These are phyloP conservation scores for Pyrenophora graminea DNA, from an alignment of 2,329 filamentous ascomycete genomes.

Conservation along the genomic window DNA sequence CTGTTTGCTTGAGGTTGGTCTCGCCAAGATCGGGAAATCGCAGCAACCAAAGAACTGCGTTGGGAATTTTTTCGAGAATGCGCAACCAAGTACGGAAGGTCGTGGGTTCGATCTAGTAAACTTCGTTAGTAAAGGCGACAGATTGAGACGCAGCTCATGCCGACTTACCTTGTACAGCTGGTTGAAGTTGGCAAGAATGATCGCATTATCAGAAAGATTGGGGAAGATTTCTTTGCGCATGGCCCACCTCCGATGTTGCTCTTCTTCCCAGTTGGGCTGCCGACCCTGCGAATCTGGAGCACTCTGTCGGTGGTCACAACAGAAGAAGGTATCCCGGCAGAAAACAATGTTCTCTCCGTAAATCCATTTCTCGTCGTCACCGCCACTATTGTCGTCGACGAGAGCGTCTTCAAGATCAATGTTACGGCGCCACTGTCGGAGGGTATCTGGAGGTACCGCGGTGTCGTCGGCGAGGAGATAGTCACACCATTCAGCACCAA, in stretches of 20 bases:
- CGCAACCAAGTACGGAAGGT: constrained; percentile 95
- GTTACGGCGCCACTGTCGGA: constrained; percentile 79
- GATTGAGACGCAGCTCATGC: background rate
- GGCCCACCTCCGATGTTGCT: constrained; percentile 79
- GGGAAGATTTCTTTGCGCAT: constrained; percentile 96
- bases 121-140: constrained; percentile 17
- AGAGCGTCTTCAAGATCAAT: constrained; percentile 70
- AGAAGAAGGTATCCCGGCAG: constrained; percentile 94
- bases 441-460: constrained; percentile 78
- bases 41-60: constrained; percentile 92
- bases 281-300: constrained; percentile 70
- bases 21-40: constrained; percentile 95
- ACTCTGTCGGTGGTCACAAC: constrained; percentile 93
- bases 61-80: constrained; percentile 82
- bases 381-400: constrained; percentile 67
- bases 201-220: constrained; percentile 73
- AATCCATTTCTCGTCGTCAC: constrained; percentile 78
- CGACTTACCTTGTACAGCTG: constrained; percentile 88
- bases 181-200: constrained; percentile 98
- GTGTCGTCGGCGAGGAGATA: constrained; percentile 91
- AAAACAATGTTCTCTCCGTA: constrained; percentile 98
- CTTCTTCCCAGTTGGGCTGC: constrained; percentile 77
- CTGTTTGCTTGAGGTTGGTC: constrained; percentile 78
- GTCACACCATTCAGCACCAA: constrained; percentile 98
- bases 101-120: constrained; percentile 83